Evolutionary conservation across 441 rosid species (phyloP), one percentile per base, ranked within the genome.

Genomic region (Mallotus japonicus): DNA sequence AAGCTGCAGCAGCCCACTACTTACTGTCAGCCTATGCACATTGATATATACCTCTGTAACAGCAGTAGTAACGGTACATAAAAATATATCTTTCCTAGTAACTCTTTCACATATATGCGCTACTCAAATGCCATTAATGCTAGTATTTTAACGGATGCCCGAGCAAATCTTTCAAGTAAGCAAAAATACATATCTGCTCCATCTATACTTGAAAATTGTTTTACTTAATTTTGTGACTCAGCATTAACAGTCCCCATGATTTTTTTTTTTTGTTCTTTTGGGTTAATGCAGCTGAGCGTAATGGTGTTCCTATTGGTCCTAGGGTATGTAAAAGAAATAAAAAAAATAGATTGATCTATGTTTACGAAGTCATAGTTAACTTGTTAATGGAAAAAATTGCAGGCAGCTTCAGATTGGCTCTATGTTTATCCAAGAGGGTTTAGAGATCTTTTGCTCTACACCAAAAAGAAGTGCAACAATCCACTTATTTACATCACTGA

Each of bases 401-500:
- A 87, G 88, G 74, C 85, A 15, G 83, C 73, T 53, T 78, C 87
- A 5, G 53, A 19, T 15, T 85, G 87, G 85, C 80, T 89, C 5
- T 71, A 19, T 22, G 74, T 87, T 0, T 85, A 87, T 59, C 90
- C 89, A 24, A 70, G 50, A 34, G 90, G 92, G 55, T 47, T 87
- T 55, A 19, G 60, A 11, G 80, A 86, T 49, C 61, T 89, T 24
- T 56, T 89, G 51, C 57, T 81, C 22, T 86, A 87, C 59, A 66
- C 67, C 6, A 84, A 80, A 80, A 65, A 14, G 13, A 84, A 83
- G 12, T 89, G 87, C 68, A 75, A 70, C 0, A 69, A 81, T 75
- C 88, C 87, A 8, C 50, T 83, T n/a, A 82, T 86, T 53, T 87
- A 84, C 70, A 85, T 87, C 10, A 89, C 90, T 10, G 90, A 89